Percentiles rank a stretch among this genome's conserved stretches.
phyloP scores from a whole-genome alignment of 129 eudicot species.

The Pittosporum tobira region DNA sequence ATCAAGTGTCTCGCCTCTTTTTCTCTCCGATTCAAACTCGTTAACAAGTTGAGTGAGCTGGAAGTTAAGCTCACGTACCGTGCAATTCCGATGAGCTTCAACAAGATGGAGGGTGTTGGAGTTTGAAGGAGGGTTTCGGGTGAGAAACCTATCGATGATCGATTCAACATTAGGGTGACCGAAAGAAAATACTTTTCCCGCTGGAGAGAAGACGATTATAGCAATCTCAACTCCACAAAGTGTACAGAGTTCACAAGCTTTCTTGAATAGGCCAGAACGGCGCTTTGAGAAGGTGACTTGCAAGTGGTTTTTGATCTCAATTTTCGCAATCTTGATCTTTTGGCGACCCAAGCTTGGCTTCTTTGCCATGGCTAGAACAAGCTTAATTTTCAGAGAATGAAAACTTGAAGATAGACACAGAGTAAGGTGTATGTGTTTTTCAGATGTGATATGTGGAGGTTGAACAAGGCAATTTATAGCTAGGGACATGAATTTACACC shows the following conservation, averaged over 20 bases:
- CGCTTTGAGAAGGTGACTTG: conserved; percentile 55
- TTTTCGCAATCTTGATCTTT: conserved; percentile 36
- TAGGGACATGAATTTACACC: not conserved
- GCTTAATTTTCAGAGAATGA: not conserved
- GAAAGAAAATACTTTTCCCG: conserved; percentile 46
- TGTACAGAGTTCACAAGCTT: conserved; percentile 52
- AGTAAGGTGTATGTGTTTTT: not conserved
- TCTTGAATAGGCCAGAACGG: conserved; percentile 46
- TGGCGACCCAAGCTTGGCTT: conserved; percentile 48
- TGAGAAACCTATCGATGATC: conserved; percentile 32
- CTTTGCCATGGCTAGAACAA: conserved; percentile 28
- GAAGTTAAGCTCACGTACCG: conserved; percentile 31
- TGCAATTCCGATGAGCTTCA: conserved; percentile 30
- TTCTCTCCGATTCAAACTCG: conserved; percentile 37
- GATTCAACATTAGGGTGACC: conserved; percentile 54
- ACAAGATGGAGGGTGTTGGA: conserved; percentile 16
- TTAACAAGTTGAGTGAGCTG: conserved; percentile 32
- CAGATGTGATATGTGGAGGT: not conserved
- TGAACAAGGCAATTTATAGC: conserved; percentile 11
- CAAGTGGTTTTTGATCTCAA: conserved; percentile 39
- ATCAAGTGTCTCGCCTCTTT: conserved; percentile 33
- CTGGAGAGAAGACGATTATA: conserved; percentile 50
- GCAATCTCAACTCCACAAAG: conserved; percentile 53
- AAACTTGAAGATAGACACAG: not conserved
- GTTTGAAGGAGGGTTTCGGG: conserved; percentile 18